phyloP scores from a whole-genome alignment of 345 rosid species.

The Salix dunnii region DNA sequence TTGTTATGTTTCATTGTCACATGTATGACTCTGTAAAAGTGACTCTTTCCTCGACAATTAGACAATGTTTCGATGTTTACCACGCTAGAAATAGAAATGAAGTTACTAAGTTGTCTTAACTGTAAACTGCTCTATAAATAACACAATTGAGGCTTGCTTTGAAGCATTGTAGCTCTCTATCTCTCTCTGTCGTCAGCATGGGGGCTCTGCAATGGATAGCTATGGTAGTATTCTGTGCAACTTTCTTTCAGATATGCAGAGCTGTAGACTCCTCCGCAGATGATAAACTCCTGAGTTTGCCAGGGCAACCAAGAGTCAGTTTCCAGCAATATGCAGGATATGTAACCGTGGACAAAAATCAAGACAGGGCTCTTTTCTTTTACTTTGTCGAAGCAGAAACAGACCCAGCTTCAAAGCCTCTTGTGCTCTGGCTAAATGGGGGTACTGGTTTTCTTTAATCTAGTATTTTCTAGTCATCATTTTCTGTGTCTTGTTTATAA shows the following conservation, averaged over 20 bases:
- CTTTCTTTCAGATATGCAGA: not conserved
- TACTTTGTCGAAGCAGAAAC: constrained; percentile 18
- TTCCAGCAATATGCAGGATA: constrained; percentile 19
- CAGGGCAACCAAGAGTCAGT: constrained; percentile 16
- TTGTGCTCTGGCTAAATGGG: constrained; percentile 23
- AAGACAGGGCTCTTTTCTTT: constrained; percentile 10
- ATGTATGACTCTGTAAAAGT: not conserved
- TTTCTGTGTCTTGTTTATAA: not conserved
- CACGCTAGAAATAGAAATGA: not conserved
- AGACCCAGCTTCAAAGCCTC: constrained; percentile 15
- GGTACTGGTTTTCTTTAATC: not conserved
- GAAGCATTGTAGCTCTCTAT: too few species aligned
- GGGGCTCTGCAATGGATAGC: not conserved
- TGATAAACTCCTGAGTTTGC: constrained; percentile 9
- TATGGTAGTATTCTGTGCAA: not conserved
- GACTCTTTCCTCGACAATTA: too few species aligned
- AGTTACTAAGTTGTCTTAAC: too few species aligned
- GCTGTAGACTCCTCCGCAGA: not conserved
- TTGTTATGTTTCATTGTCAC: not conserved
- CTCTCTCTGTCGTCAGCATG: not conserved
- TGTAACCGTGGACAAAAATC: not conserved
- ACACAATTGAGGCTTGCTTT: not conserved
- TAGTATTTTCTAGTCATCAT: too few species aligned
- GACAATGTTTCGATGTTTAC: not conserved
- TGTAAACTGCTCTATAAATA: too few species aligned